phyloP scores from a whole-genome alignment of 1,284 basidiomycete genomes.

The Ustilago esculenta region DNA sequence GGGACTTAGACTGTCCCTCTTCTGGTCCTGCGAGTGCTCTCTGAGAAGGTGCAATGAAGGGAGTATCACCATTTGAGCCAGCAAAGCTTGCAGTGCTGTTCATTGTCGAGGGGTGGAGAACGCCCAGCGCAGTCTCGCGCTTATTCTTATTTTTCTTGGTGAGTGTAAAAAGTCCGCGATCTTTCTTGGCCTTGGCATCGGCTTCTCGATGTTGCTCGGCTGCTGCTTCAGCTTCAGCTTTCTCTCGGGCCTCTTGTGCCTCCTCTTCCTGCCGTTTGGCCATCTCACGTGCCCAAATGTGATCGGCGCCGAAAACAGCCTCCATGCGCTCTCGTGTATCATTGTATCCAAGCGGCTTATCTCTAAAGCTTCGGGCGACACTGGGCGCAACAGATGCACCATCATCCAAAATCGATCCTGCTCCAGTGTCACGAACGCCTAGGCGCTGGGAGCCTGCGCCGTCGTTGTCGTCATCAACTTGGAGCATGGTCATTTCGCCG shows the following conservation, averaged over 20 bases:
- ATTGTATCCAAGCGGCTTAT: slow-evolving; percentile 59
- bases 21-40: slow-evolving; percentile 3
- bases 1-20: slow-evolving; percentile 1
- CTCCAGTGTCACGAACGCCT: background rate
- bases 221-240: slow-evolving; percentile 25
- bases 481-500: slow-evolving; percentile 21
- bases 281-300: slow-evolving; percentile 57
- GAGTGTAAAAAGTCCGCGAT: slow-evolving; percentile 20
- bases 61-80: slow-evolving; percentile 10
- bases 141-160: slow-evolving; percentile 38
- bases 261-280: slow-evolving; percentile 52
- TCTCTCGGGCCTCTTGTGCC: slow-evolving; percentile 34
- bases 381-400: slow-evolving; percentile 47
- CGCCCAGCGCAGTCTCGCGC: slow-evolving; percentile 8
- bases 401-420: slow-evolving; percentile 26
- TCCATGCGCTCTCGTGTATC: slow-evolving; percentile 64
- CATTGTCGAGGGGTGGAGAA: slow-evolving; percentile 13
- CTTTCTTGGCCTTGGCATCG: slow-evolving; percentile 34
- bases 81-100: slow-evolving; percentile 26
- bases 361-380: slow-evolving; percentile 48
- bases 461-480: slow-evolving; percentile 16
- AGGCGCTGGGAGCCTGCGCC: slow-evolving; percentile 13
- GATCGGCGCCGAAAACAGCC: slow-evolving; percentile 57
- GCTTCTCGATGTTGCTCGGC: slow-evolving; percentile 14
- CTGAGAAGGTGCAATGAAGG: slow-evolving; percentile 4